These are phyloP conservation scores for Phytophthora gonapodyides DNA, from an alignment of 352 stramenopile species.

Conservation along the genomic window DNA sequence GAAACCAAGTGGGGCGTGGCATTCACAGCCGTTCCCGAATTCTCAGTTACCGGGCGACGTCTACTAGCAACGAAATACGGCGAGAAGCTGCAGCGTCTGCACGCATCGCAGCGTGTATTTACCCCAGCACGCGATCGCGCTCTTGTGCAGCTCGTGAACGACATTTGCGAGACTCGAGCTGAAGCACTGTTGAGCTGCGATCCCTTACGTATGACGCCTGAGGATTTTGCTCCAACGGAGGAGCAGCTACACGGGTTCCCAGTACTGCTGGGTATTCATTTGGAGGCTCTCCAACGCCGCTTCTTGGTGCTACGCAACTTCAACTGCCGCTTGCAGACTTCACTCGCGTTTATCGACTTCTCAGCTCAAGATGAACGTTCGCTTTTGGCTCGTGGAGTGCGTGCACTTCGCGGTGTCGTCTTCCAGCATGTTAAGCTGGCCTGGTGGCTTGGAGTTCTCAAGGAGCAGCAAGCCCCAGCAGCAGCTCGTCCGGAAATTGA, in stretches of 20 bases:
- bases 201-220: slow-evolving; percentile 78
- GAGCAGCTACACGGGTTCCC: slow-evolving; percentile 65
- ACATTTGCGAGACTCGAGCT: slow-evolving; percentile 77
- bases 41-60: slow-evolving; percentile 75
- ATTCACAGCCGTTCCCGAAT: slow-evolving; percentile 86
- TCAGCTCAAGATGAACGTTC: slow-evolving; percentile 65
- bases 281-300: slow-evolving; percentile 68
- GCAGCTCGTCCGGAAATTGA: slow-evolving; percentile 84
- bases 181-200: slow-evolving; percentile 81
- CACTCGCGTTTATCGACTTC: slow-evolving; percentile 86
- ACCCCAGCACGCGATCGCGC: slow-evolving; percentile 66
- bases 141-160: slow-evolving; percentile 83
- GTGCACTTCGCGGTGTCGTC: slow-evolving; percentile 65
- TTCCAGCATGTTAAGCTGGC: slow-evolving; percentile 90
- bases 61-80: slow-evolving; percentile 78
- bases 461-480: slow-evolving; percentile 84
- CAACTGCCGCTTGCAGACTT: slow-evolving; percentile 86
- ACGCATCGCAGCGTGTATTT: slow-evolving; percentile 75
- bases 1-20: slow-evolving; percentile 86
- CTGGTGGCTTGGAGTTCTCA: slow-evolving; percentile 88
- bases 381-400: slow-evolving; percentile 62
- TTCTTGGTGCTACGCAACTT: slow-evolving; percentile 90
- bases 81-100: slow-evolving; percentile 59
- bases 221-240: slow-evolving; percentile 76
- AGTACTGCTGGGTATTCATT: slow-evolving; percentile 48